Base-by-base conservation (phyloP, 495 filamentous ascomycete genomes). In the Trichoderma gamsii region DNA sequence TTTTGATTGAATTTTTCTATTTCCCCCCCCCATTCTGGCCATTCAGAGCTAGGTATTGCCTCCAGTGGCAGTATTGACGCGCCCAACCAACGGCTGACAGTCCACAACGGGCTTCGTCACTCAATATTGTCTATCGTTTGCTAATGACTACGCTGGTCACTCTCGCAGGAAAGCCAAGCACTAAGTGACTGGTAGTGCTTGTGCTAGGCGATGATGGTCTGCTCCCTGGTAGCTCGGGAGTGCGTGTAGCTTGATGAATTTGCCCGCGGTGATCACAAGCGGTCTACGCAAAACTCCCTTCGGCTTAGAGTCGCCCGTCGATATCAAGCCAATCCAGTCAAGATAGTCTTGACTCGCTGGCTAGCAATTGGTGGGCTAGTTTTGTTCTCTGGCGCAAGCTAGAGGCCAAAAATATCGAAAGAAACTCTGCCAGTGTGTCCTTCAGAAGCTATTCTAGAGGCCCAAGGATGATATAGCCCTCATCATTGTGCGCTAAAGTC, bases 31-130 rank as follows among this genome's bases (percentile, higher is more conserved):
- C 23, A 6, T 13, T 13, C 25, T 61, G 13, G 56, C 56, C 23
- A 61, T 61, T 29, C 56, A 61, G 23, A 29, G 56, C 56, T 3
- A 59, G 21, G 21, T 25, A 25, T 61, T 32, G 32, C 56, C 56
- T 16, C 11, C 56, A 16, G 27, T 21, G 56, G 56, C 16, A n/a
- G 56, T 21, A 32, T 61, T 25, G 56, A 61, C n/a, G 27, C 56
- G 56, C 56, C 56, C 56, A 61, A 61, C 56, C 27, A 61, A 13
- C 56, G 56, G 11, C 56, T 61, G 25, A 61, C 23, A 32, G 56
- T 18, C 25, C 56, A 11, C 11, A 13, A 11, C 23, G 23, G 4
- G 56, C 16, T 61, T n/a, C 4, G 9, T 61, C 13, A 25, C 27
- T 61, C 56, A 61, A 61, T 61, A 29, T 23, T 61, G 23, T 61